phyloP scores from a whole-genome alignment of 768 basidiomycete genomes.

The Cystoderma amianthinum region DNA sequence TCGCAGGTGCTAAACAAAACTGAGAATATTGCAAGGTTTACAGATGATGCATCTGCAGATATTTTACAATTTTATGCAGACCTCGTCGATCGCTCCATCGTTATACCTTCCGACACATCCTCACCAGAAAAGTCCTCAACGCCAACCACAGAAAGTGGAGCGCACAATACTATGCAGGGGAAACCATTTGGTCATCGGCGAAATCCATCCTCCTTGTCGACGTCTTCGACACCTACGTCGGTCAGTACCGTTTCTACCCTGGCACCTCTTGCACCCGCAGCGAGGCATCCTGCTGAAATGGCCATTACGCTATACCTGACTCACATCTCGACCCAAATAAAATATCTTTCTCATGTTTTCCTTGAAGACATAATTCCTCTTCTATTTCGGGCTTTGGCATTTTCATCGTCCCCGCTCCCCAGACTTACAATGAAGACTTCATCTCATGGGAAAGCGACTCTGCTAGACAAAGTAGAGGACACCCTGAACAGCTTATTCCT shows the following conservation, averaged over 20 bases:
- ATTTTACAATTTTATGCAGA: slow-evolving; percentile 55
- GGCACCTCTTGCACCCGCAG: slow-evolving; percentile 6
- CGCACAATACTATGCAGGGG: slow-evolving; percentile 16
- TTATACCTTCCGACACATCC: slow-evolving; percentile 15
- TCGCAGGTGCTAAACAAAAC: slow-evolving; percentile 38
- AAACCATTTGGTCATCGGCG: slow-evolving; percentile 40
- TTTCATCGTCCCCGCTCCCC: slow-evolving; percentile 60
- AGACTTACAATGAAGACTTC: slow-evolving; percentile 49
- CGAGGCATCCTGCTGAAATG: slow-evolving; percentile 54
- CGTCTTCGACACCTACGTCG: slow-evolving; percentile 30
- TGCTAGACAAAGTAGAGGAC: slow-evolving; percentile 54
- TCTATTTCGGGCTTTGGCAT: slow-evolving; percentile 65
- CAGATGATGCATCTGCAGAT: slow-evolving; percentile 49
- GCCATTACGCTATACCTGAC: slow-evolving; percentile 57
- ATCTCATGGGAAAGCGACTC: slow-evolving; percentile 22
- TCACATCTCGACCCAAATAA: slow-evolving; percentile 56
- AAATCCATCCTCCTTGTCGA: slow-evolving; percentile 55
- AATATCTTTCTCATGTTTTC: slow-evolving; percentile 46
- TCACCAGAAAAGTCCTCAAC: slow-evolving; percentile 23
- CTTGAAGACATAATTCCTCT: slow-evolving; percentile 57
- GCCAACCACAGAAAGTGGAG: slow-evolving; percentile 14
- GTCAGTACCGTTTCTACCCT: slow-evolving; percentile 18
- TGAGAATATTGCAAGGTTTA: slow-evolving; percentile 52
- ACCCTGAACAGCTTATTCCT: slow-evolving; percentile 49
- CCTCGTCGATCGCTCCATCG: slow-evolving; percentile 49